Evolutionary conservation across 2,329 filamentous ascomycete genomes (phyloP).

Genomic region (Penicillium occitanis): DNA sequence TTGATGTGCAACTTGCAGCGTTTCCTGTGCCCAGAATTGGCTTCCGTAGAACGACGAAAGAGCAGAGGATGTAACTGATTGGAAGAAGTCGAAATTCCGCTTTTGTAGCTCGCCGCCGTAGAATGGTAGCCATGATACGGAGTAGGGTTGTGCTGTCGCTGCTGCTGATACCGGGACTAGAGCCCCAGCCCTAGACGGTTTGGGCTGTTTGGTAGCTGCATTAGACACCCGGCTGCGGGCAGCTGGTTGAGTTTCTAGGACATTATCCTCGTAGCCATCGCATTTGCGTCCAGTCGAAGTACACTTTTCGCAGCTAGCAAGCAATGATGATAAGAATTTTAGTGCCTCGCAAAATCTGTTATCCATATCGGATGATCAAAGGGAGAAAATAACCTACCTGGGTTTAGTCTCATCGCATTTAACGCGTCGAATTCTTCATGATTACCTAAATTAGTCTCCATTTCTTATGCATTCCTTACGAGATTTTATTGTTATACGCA

Average conservation of each 20-base stretch:
- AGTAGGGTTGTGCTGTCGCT: neutral
- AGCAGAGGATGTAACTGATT: constrained; percentile 15
- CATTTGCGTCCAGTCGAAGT: constrained; percentile 18
- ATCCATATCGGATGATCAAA: neutral
- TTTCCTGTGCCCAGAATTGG: constrained; percentile 13
- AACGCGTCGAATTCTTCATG: constrained; percentile 16
- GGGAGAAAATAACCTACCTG: neutral
- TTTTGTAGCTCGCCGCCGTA: constrained; percentile 18
- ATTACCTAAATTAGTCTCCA: neutral
- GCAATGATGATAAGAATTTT: neutral
- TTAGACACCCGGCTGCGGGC: neutral
- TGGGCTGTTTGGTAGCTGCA: neutral
- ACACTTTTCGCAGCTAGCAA: constrained; percentile 17
- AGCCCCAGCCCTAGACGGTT: neutral
- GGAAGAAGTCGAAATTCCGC: constrained; percentile 18
- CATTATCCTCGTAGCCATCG: constrained; percentile 18
- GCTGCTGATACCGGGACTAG: neutral
- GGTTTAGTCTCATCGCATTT: constrained; percentile 20
- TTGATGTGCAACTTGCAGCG: constrained; percentile 17
- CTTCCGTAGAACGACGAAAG: constrained; percentile 13
- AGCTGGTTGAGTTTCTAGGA: neutral
- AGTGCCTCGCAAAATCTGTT: neutral
- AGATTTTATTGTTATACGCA: neutral
- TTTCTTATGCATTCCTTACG: no score
- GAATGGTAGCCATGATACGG: constrained; percentile 2